Percentiles rank a stretch among this genome's conserved stretches.
phyloP scores from a whole-genome alignment of 495 filamentous ascomycete species.

The Aspergillus panamensis region DNA sequence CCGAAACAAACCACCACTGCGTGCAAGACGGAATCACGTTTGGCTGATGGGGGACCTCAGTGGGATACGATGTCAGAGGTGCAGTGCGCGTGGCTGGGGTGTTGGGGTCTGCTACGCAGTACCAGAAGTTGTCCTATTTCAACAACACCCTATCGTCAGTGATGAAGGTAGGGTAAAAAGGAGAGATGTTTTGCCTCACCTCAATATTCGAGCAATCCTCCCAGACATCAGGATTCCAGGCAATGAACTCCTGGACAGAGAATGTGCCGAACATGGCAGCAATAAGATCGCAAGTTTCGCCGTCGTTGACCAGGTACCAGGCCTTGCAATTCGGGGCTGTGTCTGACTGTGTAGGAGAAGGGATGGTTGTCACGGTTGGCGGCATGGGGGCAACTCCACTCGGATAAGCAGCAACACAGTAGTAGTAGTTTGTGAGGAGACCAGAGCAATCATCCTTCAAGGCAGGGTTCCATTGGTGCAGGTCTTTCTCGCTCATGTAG shows the following conservation, averaged over 20 bases:
- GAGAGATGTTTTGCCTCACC: slow-evolving; percentile 3
- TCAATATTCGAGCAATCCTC: slow-evolving; percentile 15
- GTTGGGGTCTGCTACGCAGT: slow-evolving; percentile 8
- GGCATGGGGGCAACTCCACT: neutral
- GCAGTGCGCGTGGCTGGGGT: slow-evolving; percentile 12
- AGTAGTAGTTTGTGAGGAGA: slow-evolving; percentile 14
- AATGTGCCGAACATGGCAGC: slow-evolving; percentile 18
- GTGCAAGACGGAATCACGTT: slow-evolving; percentile 7
- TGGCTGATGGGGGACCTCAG: neutral
- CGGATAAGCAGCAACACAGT: slow-evolving; percentile 14
- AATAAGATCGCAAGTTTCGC: slow-evolving; percentile 21
- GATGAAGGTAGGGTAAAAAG: neutral
- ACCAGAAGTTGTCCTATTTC: slow-evolving; percentile 8
- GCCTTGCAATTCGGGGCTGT: slow-evolving; percentile 20
- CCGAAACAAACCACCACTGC: neutral
- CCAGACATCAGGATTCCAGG: slow-evolving; percentile 24
- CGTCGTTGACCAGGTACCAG: slow-evolving; percentile 13
- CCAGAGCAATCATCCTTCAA: slow-evolving; percentile 18
- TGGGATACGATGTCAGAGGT: neutral
- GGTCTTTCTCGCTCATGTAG: neutral
- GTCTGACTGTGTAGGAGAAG: slow-evolving; percentile 18
- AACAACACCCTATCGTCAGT: neutral
- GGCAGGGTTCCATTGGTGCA: slow-evolving; percentile 24
- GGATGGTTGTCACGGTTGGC: slow-evolving; percentile 10
- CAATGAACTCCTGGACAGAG: slow-evolving; percentile 20